These are phyloP conservation scores for Globisporangium spiculum DNA, from an alignment of 352 stramenopile species.

Conservation along the genomic window DNA sequence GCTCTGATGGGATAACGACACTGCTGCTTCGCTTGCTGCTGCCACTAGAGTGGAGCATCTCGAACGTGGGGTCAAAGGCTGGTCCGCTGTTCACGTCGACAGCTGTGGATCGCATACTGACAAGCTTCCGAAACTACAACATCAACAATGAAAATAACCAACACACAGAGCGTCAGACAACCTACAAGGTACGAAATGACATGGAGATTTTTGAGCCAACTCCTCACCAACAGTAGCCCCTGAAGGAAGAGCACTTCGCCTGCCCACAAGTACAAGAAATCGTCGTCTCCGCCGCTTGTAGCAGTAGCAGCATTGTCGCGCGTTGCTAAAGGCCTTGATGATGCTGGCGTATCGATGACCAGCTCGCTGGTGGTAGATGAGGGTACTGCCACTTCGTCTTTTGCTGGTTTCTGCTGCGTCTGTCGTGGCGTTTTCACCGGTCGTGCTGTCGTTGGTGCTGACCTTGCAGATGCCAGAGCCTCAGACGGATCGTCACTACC, in stretches of 20 bases:
- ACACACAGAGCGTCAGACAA: background rate
- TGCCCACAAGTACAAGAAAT: slow-evolving; percentile 56
- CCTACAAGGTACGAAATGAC: background rate
- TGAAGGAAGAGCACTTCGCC: slow-evolving; percentile 66
- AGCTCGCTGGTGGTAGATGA: background rate
- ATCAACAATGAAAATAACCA: background rate
- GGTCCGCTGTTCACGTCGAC: slow-evolving; percentile 32
- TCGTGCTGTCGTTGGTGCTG: slow-evolving; percentile 27
- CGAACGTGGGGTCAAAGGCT: slow-evolving; percentile 37
- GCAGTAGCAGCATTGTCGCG: background rate
- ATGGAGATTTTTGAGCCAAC: background rate
- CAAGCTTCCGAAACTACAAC: slow-evolving; percentile 35
- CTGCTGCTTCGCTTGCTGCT: background rate
- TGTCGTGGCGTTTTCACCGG: slow-evolving; percentile 30
- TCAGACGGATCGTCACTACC: background rate
- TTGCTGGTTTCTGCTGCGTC: slow-evolving; percentile 11
- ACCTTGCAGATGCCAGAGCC: background rate
- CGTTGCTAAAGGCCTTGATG: background rate
- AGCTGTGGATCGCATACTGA: slow-evolving; percentile 14
- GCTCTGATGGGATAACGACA: background rate
- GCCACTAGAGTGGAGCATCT: slow-evolving; percentile 21
- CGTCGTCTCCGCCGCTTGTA: slow-evolving; percentile 30
- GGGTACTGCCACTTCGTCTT: slow-evolving; percentile 3
- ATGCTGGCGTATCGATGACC: background rate
- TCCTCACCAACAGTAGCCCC: slow-evolving; percentile 38